Percentiles rank a stretch among this genome's conserved stretches.
These are phyloP conservation scores for Acorus gramineus DNA, from an alignment of 106 monocot species.

Conservation along the genomic window DNA sequence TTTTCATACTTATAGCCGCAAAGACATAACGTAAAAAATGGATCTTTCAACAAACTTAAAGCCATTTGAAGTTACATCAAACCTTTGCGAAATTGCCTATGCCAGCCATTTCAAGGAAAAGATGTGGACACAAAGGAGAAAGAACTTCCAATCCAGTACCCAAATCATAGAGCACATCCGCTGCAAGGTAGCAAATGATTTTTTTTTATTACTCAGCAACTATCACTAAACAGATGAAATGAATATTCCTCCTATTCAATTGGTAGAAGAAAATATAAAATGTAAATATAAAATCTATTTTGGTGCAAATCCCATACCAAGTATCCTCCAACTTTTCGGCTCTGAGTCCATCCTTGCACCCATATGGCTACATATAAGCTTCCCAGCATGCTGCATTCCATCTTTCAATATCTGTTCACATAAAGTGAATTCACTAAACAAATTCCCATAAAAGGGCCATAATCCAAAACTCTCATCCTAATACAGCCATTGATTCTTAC, in stretches of 20 bases:
- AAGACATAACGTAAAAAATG: neutral
- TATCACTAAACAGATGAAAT: neutral
- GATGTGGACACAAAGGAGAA: conserved; percentile 88
- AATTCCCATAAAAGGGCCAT: too few species aligned
- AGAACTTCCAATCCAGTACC: conserved; percentile 91
- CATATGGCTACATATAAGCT: conserved; percentile 91
- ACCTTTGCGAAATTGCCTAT: conserved; percentile 98
- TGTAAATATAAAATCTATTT: neutral
- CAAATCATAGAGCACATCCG: conserved; percentile 87
- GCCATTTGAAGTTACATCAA: too few species aligned
- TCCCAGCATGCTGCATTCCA: conserved; percentile 99
- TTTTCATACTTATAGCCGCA: neutral
- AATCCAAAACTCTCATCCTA: too few species aligned
- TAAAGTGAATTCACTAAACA: neutral
- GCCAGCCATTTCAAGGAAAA: conserved; percentile 93
- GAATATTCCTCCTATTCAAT: neutral
- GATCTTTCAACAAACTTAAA: neutral
- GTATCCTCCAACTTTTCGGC: conserved; percentile 97
- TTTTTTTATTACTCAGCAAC: neutral
- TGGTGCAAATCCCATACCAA: conserved; percentile 29
- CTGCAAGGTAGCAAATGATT: conserved; percentile 31
- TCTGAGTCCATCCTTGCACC: conserved; percentile 99
- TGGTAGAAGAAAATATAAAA: too few species aligned
- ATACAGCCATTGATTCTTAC: conserved; percentile 26
- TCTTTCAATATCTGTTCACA: conserved; percentile 68